Evolutionary conservation across 805 yeast species (phyloP).

Genomic region (Candida koratica): DNA sequence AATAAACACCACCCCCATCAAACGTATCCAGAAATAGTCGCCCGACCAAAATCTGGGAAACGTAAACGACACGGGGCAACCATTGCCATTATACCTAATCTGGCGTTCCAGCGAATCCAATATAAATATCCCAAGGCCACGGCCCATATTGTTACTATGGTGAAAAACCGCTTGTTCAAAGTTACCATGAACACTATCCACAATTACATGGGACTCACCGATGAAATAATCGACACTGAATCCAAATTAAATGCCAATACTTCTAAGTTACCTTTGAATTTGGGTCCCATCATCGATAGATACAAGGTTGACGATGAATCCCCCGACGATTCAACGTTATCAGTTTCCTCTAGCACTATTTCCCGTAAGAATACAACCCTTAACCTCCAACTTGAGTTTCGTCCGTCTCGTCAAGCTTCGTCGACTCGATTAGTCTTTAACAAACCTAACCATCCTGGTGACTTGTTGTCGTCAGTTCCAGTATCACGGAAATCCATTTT

Average conservation of each 20-base stretch:
- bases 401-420: slow-evolving; percentile 8
- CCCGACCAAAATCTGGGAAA: slow-evolving; percentile 51
- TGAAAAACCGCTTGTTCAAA: slow-evolving; percentile 76
- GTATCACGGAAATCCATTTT: slow-evolving; percentile 43
- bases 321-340: background rate
- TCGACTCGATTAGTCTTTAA: slow-evolving; percentile 45
- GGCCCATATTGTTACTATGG: slow-evolving; percentile 91
- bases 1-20: slow-evolving; percentile 3
- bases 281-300: slow-evolving; percentile 53
- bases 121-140: slow-evolving; percentile 81
- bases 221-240: slow-evolving; percentile 78
- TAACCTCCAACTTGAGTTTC: slow-evolving; percentile 4
- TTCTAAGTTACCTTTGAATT: slow-evolving; percentile 53
- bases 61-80: slow-evolving; percentile 49
- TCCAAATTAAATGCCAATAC: slow-evolving; percentile 49
- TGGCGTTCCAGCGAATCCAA: slow-evolving; percentile 71
- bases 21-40: slow-evolving; percentile 49
- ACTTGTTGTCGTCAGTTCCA: slow-evolving; percentile 77
- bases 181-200: slow-evolving; percentile 92
- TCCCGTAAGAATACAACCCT: slow-evolving; percentile 10
- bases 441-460: slow-evolving; percentile 73
- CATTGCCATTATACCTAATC: slow-evolving; percentile 85
- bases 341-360: background rate
- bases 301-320: slow-evolving; percentile 17
- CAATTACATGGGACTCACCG: slow-evolving; percentile 77